These are phyloP conservation scores for Trypanosoma brucei DNA, from an alignment of 208 protist genomes.

Conservation along the genomic window DNA sequence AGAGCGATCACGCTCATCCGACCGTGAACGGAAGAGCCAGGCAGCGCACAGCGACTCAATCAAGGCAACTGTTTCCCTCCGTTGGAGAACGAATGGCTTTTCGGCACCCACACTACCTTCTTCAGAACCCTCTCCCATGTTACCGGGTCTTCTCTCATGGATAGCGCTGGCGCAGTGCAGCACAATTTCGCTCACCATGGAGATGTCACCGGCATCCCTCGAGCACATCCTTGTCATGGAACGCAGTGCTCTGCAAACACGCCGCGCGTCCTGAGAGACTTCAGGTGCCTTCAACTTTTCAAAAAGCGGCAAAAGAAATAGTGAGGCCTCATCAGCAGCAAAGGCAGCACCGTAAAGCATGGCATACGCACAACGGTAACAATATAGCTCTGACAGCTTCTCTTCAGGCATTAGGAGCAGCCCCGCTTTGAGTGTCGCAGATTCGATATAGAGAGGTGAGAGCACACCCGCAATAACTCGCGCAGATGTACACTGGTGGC, in stretches of 20 bases:
- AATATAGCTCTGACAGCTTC: slow-evolving; percentile 20
- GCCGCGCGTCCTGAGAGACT: slow-evolving; percentile 15
- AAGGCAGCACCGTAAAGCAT: slow-evolving; percentile 20
- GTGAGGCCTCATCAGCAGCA: slow-evolving; percentile 7
- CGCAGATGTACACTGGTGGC: slow-evolving; percentile 15
- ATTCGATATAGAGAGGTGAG: not conserved
- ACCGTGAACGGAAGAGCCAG: not conserved
- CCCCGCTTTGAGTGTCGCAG: not conserved
- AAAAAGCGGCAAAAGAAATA: slow-evolving; percentile 11
- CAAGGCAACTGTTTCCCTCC: not conserved
- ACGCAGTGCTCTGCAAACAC: slow-evolving; percentile 18
- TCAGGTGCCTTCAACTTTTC: slow-evolving; percentile 11
- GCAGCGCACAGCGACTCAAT: slow-evolving; percentile 3
- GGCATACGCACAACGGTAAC: slow-evolving; percentile 19
- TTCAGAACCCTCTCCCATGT: not conserved
- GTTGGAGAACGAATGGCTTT: not conserved
- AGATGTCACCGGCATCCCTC: slow-evolving; percentile 3
- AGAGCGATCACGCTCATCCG: not conserved
- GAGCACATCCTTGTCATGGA: slow-evolving; percentile 14
- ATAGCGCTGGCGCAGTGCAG: not conserved
- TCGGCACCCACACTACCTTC: not conserved
- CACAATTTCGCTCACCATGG: slow-evolving; percentile 5
- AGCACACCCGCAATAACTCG: slow-evolving; percentile 5
- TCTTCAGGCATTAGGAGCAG: slow-evolving; percentile 20
- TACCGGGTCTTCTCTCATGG: not conserved